Conservation (phyloP, 208 protist species). For the Trypanosoma boissoni region DNA sequence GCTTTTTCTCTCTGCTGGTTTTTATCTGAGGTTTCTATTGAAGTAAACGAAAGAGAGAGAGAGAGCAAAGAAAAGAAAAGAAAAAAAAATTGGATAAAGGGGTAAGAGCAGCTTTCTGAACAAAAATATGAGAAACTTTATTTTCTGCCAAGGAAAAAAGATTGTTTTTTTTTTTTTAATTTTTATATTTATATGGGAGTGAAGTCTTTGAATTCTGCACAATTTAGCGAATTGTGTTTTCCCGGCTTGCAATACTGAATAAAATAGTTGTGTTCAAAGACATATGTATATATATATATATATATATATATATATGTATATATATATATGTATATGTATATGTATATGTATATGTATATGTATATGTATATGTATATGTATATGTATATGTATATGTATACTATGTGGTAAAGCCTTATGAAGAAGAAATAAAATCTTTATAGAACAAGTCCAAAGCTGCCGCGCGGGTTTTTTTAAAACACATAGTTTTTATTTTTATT, state of each 20-base stretch:
- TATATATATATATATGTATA: conserved; percentile 13
- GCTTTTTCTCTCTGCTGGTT: conserved; percentile 1
- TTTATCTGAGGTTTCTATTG: conserved; percentile 1
- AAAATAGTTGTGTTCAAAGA: neutral
- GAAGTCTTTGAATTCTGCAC: no score
- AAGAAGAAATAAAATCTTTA: no score
- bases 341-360: neutral
- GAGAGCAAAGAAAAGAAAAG: no score
- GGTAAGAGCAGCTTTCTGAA: no score
- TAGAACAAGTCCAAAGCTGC: no score
- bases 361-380: neutral
- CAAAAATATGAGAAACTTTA: no score
- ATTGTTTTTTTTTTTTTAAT: conserved; percentile 12
- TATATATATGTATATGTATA: neutral
- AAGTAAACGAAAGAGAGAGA: no score
- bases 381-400: conserved; percentile 13
- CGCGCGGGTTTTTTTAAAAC: no score
- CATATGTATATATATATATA: conserved; percentile 6
- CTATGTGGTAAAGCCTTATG: neutral
- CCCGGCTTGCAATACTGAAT: neutral
- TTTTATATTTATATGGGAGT: neutral
- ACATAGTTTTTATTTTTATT: no score
- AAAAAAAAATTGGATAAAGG: no score
- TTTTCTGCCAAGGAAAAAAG: neutral
- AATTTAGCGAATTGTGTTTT: no score